phyloP scores from a whole-genome alignment of 192 early-diverging fungal species.

The Backusella westeae region DNA sequence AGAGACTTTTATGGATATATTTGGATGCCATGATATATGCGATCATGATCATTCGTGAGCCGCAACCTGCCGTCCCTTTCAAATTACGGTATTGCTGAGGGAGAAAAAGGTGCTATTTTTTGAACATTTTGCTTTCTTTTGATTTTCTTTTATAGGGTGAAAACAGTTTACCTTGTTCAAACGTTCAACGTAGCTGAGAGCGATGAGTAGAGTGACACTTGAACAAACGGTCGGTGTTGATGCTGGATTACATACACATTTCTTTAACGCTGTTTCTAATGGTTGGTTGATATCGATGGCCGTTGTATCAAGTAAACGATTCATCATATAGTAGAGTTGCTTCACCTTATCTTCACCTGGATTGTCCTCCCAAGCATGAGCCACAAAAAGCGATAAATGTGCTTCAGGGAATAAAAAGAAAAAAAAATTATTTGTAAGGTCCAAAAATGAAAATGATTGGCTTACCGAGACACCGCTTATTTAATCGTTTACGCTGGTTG shows the following conservation, averaged over 20 bases:
- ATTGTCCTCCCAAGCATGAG: constrained; percentile 17
- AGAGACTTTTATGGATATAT: constrained; percentile 30
- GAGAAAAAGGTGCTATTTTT: background rate
- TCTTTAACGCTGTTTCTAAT: constrained; percentile 16
- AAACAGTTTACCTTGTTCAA: constrained; percentile 29
- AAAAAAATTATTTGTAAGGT: background rate
- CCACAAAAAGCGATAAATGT: constrained; percentile 15
- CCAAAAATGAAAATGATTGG: background rate
- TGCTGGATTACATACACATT: constrained; percentile 10
- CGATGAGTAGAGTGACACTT: constrained; percentile 42
- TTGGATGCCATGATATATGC: constrained; percentile 51
- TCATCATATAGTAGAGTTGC: constrained; percentile 13
- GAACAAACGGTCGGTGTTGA: constrained; percentile 35
- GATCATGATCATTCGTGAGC: constrained; percentile 44
- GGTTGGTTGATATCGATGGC: background rate
- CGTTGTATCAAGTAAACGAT: constrained; percentile 18
- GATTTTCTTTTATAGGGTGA: background rate
- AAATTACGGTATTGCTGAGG: constrained; percentile 41
- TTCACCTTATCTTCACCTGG: background rate
- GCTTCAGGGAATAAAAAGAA: background rate
- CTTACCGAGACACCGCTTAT: constrained; percentile 1
- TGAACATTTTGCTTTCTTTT: background rate
- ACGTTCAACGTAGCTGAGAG: constrained; percentile 44
- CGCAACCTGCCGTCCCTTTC: constrained; percentile 43
- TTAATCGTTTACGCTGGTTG: constrained; percentile 1